Base-by-base conservation (phyloP, 345 rosid species). In the Aquilaria sinensis region DNA sequence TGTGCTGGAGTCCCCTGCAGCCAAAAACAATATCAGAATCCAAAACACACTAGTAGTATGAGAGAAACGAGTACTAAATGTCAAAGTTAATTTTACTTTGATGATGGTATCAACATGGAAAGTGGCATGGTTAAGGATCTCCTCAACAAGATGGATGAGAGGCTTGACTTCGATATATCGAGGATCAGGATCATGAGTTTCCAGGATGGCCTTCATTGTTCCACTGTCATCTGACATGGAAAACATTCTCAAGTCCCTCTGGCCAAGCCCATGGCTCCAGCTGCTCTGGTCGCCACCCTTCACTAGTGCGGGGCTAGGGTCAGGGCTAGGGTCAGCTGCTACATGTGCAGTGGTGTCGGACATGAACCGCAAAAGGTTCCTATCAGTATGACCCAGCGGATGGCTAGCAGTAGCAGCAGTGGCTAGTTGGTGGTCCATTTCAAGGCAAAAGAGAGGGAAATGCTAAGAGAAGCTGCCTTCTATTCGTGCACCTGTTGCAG, bases 161-260 rank as follows among this genome's bases (percentile, higher is more conserved):
- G 89, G 88, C 49, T 61, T 78, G 15, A 85, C 89, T 62, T 85
- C 84, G 33, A 87, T 74, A 23, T 85, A 87, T 9, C 89, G 80
- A 55, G 83, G 92, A 64, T 84, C 90, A 49, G 90, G 87, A 46
- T 82, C 69, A 67, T 90, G 92, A 29, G 89, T 87, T 46, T 72
- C 70, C 54, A 34, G 60, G 56, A 88, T 69, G 58, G 80, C 82
- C 63, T 75, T 80, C 80, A 85, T 72, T 89, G 84, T 83, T 72
- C 73, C 72, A 64, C 57, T 76, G 51, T 90, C 90, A 66, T 90
- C 95, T 1, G 88, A 83, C 68, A 78, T 66, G 52, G 79, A 59
- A 0, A 85, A 49, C 76, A 78, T 77, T 67, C 80, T 59, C 11
- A 43, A 57, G 65, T 78, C 72, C 53, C 72, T 60, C 72, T 37